These are phyloP conservation scores for Nitzschia inconspicua DNA, from an alignment of 108 stramenopile genomes.

Conservation along the genomic window DNA sequence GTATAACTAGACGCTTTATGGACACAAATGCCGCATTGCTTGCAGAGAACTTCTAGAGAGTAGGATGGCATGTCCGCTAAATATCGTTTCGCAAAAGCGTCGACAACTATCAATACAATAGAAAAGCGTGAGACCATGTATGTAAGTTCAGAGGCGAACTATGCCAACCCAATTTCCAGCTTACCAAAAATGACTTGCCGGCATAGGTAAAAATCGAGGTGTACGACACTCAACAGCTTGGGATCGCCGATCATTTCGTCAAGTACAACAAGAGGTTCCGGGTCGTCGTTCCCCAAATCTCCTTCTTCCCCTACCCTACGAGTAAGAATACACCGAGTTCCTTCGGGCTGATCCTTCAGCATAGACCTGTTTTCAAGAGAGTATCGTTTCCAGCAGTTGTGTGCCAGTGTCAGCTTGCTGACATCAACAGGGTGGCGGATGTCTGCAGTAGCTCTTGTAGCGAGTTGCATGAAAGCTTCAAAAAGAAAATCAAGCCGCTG, in stretches of 20 bases:
- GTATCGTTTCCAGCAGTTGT: neutral
- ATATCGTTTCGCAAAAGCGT: constrained; percentile 3
- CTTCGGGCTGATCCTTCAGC: neutral
- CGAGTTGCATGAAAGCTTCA: neutral
- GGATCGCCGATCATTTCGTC: neutral
- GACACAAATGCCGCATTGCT: neutral
- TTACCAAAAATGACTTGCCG: constrained; percentile 7
- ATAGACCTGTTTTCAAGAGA: neutral
- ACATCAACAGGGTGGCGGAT: neutral
- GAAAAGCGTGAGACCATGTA: too few relatives aligned
- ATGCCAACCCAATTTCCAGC: too few relatives aligned
- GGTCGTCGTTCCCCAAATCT: neutral
- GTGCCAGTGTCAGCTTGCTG: neutral
- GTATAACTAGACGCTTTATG: neutral
- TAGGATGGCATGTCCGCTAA: neutral
- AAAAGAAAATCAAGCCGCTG: neutral
- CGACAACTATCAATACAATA: too few relatives aligned
- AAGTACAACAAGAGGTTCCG: neutral
- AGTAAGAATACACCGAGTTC: neutral
- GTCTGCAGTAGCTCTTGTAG: neutral
- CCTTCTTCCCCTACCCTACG: too few relatives aligned
- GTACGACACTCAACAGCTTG: neutral
- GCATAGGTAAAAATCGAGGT: neutral
- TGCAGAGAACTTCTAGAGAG: neutral
- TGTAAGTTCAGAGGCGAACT: too few relatives aligned